Evolutionary conservation across 257 asterid genomes (phyloP).

Genomic region (Nicotiana paniculata): DNA sequence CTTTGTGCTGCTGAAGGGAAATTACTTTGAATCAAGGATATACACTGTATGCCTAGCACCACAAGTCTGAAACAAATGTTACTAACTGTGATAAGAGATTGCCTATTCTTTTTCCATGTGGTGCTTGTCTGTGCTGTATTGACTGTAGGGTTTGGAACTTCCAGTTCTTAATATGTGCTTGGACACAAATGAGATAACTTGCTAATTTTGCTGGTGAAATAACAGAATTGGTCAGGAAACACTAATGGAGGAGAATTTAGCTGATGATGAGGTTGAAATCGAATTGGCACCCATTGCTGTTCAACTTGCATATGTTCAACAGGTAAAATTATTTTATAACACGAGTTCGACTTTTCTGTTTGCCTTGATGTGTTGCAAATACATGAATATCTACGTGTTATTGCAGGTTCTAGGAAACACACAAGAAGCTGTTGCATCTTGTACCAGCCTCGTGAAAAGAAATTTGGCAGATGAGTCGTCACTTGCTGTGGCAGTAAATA

Average conservation of each 20-base stretch:
- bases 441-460: slow-evolving; percentile 55
- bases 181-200: not conserved
- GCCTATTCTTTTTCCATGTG: not conserved
- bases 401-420: slow-evolving; percentile 63
- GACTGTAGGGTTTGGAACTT: not conserved
- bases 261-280: slow-evolving; percentile 71
- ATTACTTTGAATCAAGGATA: not conserved
- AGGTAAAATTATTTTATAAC: slow-evolving; percentile 33
- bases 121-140: not conserved
- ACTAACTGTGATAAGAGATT: not conserved
- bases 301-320: slow-evolving; percentile 81
- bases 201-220: not conserved
- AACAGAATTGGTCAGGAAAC: slow-evolving; percentile 87
- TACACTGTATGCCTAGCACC: not conserved
- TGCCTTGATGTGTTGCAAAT: slow-evolving; percentile 3
- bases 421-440: slow-evolving; percentile 65
- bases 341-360: not conserved
- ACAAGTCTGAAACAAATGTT: not conserved
- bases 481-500: slow-evolving; percentile 66
- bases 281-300: slow-evolving; percentile 83
- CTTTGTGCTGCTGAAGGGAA: not conserved
- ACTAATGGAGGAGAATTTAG: slow-evolving; percentile 66
- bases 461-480: slow-evolving; percentile 77
- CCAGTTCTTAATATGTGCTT: not conserved
- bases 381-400: not conserved